Conservation (phyloP, 2,329 filamentous ascomycete genomes). For the Colletotrichum sp. region DNA sequence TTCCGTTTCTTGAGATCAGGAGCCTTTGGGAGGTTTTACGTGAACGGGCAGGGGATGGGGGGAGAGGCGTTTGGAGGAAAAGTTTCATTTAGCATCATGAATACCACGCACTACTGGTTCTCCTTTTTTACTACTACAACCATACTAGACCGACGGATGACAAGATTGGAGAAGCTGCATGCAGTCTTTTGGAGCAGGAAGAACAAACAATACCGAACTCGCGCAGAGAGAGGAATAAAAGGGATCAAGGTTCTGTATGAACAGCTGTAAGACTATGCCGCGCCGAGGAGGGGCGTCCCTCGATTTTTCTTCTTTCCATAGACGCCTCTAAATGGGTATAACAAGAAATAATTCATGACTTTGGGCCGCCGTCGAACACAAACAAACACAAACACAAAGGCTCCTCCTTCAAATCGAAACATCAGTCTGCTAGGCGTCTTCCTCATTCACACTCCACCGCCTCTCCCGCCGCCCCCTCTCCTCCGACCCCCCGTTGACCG, state of each 20-base stretch:
- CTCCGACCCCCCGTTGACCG: neutral
- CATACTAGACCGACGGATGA: neutral
- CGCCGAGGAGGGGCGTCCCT: neutral
- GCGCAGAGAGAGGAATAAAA: neutral
- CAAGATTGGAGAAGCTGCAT: neutral
- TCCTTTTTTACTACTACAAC: neutral
- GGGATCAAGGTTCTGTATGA: neutral
- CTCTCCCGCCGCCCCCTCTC: neutral
- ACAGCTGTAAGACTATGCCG: conserved; percentile 2
- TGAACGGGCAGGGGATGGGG: neutral
- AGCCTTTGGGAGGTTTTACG: neutral
- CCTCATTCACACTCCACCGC: conserved; percentile 9
- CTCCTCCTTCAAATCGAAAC: neutral
- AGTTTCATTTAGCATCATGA: neutral
- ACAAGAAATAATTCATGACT: conserved; percentile 9
- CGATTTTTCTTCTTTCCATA: neutral
- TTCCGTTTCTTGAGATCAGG: neutral
- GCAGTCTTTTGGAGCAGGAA: neutral
- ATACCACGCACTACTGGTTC: neutral
- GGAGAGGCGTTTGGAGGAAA: conserved; percentile 6
- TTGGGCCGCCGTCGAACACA: neutral
- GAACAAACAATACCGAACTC: too few relatives aligned
- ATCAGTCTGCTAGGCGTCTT: neutral
- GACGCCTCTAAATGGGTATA: conserved; percentile 22
- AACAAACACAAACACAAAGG: neutral